Evolutionary conservation across 2,329 filamentous ascomycete genomes (phyloP).

Genomic region (Epichloe sp.): DNA sequence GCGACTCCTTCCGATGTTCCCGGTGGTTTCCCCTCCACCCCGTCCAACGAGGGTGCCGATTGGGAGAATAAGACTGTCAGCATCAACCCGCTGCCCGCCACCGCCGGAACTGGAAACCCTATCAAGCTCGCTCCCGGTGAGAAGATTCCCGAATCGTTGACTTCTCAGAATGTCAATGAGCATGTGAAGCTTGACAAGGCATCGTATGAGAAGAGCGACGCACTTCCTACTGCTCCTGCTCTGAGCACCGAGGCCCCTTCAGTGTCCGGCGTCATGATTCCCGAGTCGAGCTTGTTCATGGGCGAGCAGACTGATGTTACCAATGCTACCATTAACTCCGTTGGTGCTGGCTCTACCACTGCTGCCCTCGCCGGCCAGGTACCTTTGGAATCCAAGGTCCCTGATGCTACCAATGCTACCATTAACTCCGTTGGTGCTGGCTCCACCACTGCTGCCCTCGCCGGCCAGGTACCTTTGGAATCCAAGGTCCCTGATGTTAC

Average conservation of each 20-base stretch:
- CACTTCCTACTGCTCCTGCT: conserved; percentile 34
- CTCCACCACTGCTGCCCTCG: no score
- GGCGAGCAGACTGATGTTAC: conserved; percentile 26
- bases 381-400: conserved; percentile 42
- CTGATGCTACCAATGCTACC: no score
- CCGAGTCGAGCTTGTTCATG: conserved; percentile 71
- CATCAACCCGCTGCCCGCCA: conserved; percentile 49
- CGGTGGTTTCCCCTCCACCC: conserved; percentile 52
- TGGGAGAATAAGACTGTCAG: conserved; percentile 40
- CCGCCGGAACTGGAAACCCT: conserved; percentile 59
- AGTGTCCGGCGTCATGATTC: conserved; percentile 53
- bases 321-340: conserved; percentile 32
- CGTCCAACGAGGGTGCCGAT: conserved; percentile 37
- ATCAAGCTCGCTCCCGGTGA: conserved; percentile 69
- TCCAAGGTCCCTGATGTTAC: not conserved
- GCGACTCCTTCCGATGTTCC: conserved; percentile 25
- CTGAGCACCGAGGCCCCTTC: conserved; percentile 34
- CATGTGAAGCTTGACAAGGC: conserved; percentile 70
- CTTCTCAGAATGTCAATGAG: conserved; percentile 52
- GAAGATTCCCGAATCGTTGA: conserved; percentile 59
- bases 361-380: conserved; percentile 54
- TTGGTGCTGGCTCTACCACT: conserved; percentile 47
- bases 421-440: no score
- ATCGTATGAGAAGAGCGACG: conserved; percentile 73
- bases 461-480: no score